Conservation (phyloP, 2,329 filamentous ascomycete genomes). For the Colletotrichum sp. region DNA sequence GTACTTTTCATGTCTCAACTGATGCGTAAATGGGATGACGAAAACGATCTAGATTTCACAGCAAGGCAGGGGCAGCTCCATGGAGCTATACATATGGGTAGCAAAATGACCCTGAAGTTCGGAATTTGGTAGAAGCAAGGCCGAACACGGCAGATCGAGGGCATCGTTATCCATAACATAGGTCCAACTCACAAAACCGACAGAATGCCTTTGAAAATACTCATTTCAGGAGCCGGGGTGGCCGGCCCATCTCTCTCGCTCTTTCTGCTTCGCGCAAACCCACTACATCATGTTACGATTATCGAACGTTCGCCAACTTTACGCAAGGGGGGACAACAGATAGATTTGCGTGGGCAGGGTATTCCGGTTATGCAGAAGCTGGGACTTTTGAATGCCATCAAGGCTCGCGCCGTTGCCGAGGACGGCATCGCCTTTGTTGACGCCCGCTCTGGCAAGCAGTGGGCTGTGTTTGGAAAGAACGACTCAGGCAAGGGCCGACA, state of each 20-base stretch:
- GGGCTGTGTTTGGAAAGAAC: conserved; percentile 44
- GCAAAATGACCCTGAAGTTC: not conserved
- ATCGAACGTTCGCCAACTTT: conserved; percentile 43
- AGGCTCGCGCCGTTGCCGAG: conserved; percentile 46
- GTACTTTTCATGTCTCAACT: not conserved
- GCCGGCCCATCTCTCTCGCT: conserved; percentile 38
- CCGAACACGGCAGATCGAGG: not conserved
- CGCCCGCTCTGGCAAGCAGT: conserved; percentile 33
- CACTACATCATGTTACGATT: conserved; percentile 43
- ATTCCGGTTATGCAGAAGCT: conserved; percentile 41
- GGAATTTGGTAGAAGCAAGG: not conserved
- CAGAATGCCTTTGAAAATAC: conserved; percentile 24
- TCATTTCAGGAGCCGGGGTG: conserved; percentile 45
- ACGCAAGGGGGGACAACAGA: conserved; percentile 45
- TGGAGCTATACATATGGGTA: not conserved
- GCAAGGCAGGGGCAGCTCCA: not conserved
- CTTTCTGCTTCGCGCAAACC: conserved; percentile 27
- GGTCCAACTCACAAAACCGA: not conserved
- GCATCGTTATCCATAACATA: not conserved
- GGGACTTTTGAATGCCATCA: conserved; percentile 41
- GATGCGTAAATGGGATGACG: not conserved
- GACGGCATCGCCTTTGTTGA: conserved; percentile 53
- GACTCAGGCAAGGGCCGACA: conserved; percentile 35
- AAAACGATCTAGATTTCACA: not conserved
- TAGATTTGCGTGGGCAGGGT: conserved; percentile 49